Conservation (phyloP, 179 eudicot species). For the Sideroxylon spinosum region DNA sequence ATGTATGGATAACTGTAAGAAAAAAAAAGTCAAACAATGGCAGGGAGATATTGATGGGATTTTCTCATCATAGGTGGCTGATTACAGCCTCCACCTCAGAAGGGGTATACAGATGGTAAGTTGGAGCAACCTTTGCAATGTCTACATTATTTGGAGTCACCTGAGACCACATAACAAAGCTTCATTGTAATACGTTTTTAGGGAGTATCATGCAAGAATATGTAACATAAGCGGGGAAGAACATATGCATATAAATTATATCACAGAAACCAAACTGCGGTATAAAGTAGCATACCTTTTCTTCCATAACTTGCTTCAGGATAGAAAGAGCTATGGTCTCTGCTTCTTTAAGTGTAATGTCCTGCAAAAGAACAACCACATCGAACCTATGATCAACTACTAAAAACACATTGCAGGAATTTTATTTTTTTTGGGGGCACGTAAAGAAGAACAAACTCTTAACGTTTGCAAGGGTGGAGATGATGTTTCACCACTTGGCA, state of each 20-base stretch:
- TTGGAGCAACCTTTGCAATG: conserved; percentile 90
- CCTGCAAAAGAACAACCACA: conserved; percentile 39
- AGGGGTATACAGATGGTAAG: conserved; percentile 86
- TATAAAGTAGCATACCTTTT: conserved; percentile 49
- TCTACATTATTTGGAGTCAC: conserved; percentile 86
- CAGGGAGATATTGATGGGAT: background rate
- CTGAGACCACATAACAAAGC: conserved; percentile 29
- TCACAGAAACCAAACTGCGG: background rate
- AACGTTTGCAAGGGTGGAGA: background rate
- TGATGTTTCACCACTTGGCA: too few species aligned
- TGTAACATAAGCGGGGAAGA: background rate
- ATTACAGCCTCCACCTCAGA: conserved; percentile 93
- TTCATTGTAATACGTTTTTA: background rate
- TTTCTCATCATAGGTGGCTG: conserved; percentile 56
- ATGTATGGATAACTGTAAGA: background rate
- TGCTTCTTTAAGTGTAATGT: conserved; percentile 76
- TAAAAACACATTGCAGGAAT: background rate
- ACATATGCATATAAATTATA: background rate
- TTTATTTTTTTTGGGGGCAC: background rate
- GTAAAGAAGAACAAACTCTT: background rate
- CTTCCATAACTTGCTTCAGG: conserved; percentile 97
- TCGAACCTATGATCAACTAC: background rate
- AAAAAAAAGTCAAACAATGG: background rate
- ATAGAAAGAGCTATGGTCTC: conserved; percentile 91
- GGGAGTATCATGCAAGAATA: background rate